Conservation (phyloP, 352 stramenopile species). For the Globisporangium emineosum region DNA sequence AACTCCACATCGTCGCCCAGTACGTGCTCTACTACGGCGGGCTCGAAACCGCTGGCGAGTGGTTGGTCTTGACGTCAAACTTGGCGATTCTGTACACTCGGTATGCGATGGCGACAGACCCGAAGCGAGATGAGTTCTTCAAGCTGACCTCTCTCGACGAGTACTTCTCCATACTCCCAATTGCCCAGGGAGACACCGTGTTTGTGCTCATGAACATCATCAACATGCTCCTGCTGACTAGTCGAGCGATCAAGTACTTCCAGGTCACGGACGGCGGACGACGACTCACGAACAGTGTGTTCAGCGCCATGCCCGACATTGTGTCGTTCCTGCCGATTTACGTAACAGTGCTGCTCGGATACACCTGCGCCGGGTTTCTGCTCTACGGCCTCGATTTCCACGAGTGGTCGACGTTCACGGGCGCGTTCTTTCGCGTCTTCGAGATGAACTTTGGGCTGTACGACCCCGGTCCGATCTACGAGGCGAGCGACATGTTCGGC, state of each 20-base stretch:
- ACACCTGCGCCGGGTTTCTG: slow-evolving; percentile 63
- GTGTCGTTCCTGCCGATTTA: slow-evolving; percentile 76
- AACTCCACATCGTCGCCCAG: neutral
- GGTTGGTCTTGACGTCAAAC: neutral
- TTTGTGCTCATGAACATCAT: slow-evolving; percentile 55
- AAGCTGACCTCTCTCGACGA: slow-evolving; percentile 41
- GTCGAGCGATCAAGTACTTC: slow-evolving; percentile 64
- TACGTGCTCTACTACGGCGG: slow-evolving; percentile 1
- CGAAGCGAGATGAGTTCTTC: slow-evolving; percentile 29
- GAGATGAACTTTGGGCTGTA: slow-evolving; percentile 76
- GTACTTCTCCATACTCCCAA: slow-evolving; percentile 23
- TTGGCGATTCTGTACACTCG: slow-evolving; percentile 23
- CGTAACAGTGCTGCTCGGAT: slow-evolving; percentile 50
- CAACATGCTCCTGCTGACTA: slow-evolving; percentile 65
- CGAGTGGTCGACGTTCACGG: slow-evolving; percentile 62
- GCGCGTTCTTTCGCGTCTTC: slow-evolving; percentile 65
- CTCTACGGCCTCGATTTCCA: slow-evolving; percentile 60
- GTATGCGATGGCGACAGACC: slow-evolving; percentile 38
- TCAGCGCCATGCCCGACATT: slow-evolving; percentile 65
- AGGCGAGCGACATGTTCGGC: slow-evolving; percentile 53
- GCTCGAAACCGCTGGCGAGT: neutral
- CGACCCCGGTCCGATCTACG: slow-evolving; percentile 65
- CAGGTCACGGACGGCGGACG: slow-evolving; percentile 60
- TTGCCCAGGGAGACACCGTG: slow-evolving; percentile 42
- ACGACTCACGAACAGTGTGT: slow-evolving; percentile 60